These are phyloP conservation scores for Tanozyma kutaoensis DNA, from an alignment of 805 yeast genomes.

Conservation along the genomic window DNA sequence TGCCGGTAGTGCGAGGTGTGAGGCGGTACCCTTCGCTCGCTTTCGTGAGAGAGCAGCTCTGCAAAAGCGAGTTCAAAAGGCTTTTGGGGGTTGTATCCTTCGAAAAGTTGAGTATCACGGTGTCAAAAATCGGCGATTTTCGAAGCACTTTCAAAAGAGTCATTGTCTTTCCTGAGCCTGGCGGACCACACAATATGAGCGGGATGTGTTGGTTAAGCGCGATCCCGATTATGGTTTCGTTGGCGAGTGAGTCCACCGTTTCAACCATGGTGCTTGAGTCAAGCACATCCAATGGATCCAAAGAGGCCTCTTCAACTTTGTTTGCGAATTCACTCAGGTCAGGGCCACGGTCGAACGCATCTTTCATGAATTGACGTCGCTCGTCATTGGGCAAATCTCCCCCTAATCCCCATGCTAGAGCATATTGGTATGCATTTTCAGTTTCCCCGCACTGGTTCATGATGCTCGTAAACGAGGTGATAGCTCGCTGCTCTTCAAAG, in stretches of 20 bases:
- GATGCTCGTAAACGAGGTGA: conserved; percentile 27
- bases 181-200: conserved; percentile 82
- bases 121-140: conserved; percentile 39
- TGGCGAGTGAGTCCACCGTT: conserved; percentile 63
- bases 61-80: conserved; percentile 54
- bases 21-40: conserved; percentile 39
- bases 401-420: neutral
- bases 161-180: conserved; percentile 97
- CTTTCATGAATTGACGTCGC: neutral
- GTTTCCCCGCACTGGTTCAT: no score
- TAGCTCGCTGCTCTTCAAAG: conserved; percentile 19
- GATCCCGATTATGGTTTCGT: conserved; percentile 46
- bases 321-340: no score
- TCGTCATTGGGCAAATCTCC: neutral
- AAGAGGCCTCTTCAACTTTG: conserved; percentile 27
- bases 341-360: neutral
- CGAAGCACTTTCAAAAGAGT: conserved; percentile 58
- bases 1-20: conserved; percentile 47
- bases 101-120: conserved; percentile 69
- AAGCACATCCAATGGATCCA: conserved; percentile 47
- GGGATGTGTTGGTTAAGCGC: conserved; percentile 45
- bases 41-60: conserved; percentile 49
- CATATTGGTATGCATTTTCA: no score
- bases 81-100: conserved; percentile 59
- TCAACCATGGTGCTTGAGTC: conserved; percentile 59